These are phyloP conservation scores for Rasamsonia emersonii DNA, from an alignment of 2,329 filamentous ascomycete species.

Conservation along the genomic window DNA sequence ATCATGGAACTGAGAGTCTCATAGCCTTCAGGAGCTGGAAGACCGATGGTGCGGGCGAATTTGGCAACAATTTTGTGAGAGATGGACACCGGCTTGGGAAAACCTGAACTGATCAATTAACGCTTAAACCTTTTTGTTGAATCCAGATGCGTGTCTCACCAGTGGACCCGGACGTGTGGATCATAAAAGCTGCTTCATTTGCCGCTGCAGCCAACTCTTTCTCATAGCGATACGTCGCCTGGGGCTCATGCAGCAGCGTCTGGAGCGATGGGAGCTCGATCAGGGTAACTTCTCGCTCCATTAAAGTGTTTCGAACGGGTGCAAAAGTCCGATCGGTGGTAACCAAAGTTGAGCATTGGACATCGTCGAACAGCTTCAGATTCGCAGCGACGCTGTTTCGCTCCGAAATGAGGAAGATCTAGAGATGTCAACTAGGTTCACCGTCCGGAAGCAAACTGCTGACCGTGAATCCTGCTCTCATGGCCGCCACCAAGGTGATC, in stretches of 20 bases:
- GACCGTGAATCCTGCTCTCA: constrained; percentile 4
- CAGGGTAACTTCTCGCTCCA: not conserved
- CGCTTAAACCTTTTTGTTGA: not conserved
- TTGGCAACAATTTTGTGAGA: constrained; percentile 1
- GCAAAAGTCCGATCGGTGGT: constrained; percentile 1
- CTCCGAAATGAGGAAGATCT: constrained; percentile 4
- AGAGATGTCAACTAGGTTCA: not conserved
- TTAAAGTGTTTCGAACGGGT: not conserved
- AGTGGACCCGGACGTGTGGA: constrained; percentile 5
- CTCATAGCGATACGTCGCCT: not conserved
- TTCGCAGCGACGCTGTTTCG: constrained; percentile 4
- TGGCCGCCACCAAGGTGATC: constrained; percentile 3
- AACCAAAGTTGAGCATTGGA: constrained; percentile 3
- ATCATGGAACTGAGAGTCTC: constrained; percentile 1
- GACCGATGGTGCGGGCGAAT: not conserved
- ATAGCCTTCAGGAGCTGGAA: constrained; percentile 1
- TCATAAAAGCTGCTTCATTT: constrained; percentile 2
- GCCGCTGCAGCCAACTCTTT: not conserved
- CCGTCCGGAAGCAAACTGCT: not conserved
- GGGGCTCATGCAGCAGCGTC: not conserved
- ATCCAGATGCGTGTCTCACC: not conserved
- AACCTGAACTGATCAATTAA: not conserved
- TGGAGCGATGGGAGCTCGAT: not conserved
- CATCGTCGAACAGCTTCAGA: not conserved
- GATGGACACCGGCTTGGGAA: constrained; percentile 2